Evolutionary conservation across 208 protist genomes (phyloP).

Genomic region (Trypanosomatidae sp.): DNA sequence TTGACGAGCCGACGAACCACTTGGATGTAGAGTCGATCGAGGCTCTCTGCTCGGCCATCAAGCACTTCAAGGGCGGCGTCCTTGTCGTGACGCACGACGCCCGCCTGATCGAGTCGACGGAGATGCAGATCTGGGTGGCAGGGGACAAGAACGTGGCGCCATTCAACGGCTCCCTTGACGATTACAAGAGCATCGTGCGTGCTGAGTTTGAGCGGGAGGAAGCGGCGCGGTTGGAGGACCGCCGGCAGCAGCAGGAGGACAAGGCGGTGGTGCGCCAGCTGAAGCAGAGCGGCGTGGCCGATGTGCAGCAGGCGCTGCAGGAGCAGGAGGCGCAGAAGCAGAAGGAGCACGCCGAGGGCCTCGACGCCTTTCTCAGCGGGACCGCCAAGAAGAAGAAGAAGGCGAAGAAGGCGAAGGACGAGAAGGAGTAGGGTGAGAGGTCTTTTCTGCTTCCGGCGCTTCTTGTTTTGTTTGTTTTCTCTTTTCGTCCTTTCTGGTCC

Average conservation of each 20-base stretch:
- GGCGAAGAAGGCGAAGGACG: constrained; percentile 35
- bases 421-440: too few relatives aligned
- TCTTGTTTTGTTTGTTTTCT: too few relatives aligned
- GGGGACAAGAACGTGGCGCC: constrained; percentile 72
- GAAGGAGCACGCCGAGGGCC: constrained; percentile 22
- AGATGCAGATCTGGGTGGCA: constrained; percentile 91
- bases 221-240: constrained; percentile 41
- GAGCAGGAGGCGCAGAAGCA: constrained; percentile 34
- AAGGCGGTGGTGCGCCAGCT: constrained; percentile 57
- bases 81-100: constrained; percentile 93
- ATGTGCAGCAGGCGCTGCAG: constrained; percentile 44
- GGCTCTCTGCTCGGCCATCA: constrained; percentile 83
- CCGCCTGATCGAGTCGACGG: constrained; percentile 85
- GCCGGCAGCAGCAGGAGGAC: constrained; percentile 43
- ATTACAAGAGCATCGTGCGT: constrained; percentile 86
- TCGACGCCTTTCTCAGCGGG: constrained; percentile 42
- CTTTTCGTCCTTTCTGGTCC: too few relatives aligned
- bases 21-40: constrained; percentile 93
- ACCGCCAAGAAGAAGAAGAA: constrained; percentile 55
- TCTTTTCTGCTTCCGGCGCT: too few relatives aligned
- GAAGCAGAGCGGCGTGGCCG: constrained; percentile 40
- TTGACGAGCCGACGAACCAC: constrained; percentile 97
- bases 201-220: constrained; percentile 75
- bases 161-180: constrained; percentile 79
- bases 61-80: constrained; percentile 91